These are phyloP conservation scores for Diaporthe sp. DNA, from an alignment of 2,329 filamentous ascomycete species.

Conservation along the genomic window DNA sequence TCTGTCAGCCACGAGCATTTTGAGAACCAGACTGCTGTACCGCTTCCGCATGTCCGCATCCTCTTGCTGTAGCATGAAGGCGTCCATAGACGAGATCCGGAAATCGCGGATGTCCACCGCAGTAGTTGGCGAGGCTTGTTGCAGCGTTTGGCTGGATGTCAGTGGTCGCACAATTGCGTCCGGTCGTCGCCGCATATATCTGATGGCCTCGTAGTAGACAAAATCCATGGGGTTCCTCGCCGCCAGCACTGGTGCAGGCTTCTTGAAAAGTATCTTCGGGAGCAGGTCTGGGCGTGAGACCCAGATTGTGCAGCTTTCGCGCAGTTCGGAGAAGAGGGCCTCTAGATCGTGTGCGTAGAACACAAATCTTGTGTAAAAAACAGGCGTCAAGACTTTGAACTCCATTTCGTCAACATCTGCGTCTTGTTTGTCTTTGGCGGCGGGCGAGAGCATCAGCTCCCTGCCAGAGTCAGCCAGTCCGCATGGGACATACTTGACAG, in stretches of 20 bases:
- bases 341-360: conserved; percentile 74
- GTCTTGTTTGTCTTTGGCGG: conserved; percentile 42
- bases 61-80: conserved; percentile 56
- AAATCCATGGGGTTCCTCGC: conserved; percentile 55
- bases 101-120: conserved; percentile 60
- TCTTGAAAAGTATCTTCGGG: conserved; percentile 59
- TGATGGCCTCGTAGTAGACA: conserved; percentile 59
- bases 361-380: conserved; percentile 76
- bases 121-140: conserved; percentile 35
- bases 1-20: conserved; percentile 60
- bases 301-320: conserved; percentile 71
- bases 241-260: conserved; percentile 52
- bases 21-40: conserved; percentile 57
- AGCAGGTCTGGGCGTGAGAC: conserved; percentile 69
- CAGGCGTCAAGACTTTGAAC: conserved; percentile 72
- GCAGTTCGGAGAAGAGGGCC: conserved; percentile 71
- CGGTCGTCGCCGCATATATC: conserved; percentile 58
- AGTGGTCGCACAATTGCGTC: conserved; percentile 56
- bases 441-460: conserved; percentile 55
- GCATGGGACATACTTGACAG: conserved; percentile 67
- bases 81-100: conserved; percentile 66
- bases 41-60: conserved; percentile 45
- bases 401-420: conserved; percentile 58
- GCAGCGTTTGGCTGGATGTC: conserved; percentile 52
- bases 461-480: conserved; percentile 57